Conservation (phyloP, 768 basidiomycete species). For the Leccinum obscurum region DNA sequence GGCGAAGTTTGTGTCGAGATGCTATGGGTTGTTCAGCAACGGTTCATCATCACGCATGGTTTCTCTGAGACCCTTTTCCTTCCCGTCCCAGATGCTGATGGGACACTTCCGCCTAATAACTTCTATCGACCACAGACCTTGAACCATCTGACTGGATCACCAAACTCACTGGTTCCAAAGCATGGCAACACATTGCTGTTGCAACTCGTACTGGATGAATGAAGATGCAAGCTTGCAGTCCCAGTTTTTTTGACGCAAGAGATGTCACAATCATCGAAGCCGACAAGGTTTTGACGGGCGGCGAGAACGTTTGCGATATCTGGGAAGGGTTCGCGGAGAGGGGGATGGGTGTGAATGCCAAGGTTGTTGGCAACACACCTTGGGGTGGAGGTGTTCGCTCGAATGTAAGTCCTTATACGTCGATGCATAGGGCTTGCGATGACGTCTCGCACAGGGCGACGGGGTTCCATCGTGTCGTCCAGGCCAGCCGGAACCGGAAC, state of each 20-base stretch:
- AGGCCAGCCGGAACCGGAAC: conserved; percentile 19
- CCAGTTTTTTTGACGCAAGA: conserved; percentile 87
- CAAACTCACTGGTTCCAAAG: conserved; percentile 69
- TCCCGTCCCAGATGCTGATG: conserved; percentile 63
- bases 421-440: neutral
- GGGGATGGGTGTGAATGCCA: conserved; percentile 80
- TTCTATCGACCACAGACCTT: conserved; percentile 61
- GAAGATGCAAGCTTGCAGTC: conserved; percentile 94
- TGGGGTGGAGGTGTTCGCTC: conserved; percentile 91
- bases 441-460: conserved; percentile 35
- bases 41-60: conserved; percentile 79
- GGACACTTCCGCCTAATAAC: conserved; percentile 59
- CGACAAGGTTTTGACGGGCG: conserved; percentile 85
- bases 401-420: conserved; percentile 43
- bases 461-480: conserved; percentile 42
- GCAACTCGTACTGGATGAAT: conserved; percentile 88
- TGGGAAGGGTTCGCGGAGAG: conserved; percentile 84
- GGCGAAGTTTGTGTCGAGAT: conserved; percentile 97
- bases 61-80: conserved; percentile 81
- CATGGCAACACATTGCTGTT: conserved; percentile 87
- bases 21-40: conserved; percentile 76
- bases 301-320: conserved; percentile 87
- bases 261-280: conserved; percentile 84
- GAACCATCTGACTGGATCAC: conserved; percentile 30
- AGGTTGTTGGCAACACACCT: conserved; percentile 72